Conservation (phyloP, 2,329 filamentous ascomycete species). For the Fusarium haematococcum region DNA sequence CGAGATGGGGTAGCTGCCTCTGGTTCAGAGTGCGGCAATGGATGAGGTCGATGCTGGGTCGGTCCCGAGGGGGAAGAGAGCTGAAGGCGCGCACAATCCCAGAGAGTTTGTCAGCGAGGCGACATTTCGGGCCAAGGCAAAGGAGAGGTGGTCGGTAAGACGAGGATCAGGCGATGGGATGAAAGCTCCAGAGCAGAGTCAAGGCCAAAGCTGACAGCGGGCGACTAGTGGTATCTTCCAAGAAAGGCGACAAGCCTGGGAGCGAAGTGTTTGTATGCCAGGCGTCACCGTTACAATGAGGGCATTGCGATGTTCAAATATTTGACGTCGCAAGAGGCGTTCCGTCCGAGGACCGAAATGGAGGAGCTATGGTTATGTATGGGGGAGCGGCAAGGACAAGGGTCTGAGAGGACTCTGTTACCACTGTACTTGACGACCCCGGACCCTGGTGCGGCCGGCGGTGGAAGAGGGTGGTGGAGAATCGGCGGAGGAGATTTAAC, state of each 20-base stretch:
- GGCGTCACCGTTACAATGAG: conserved; percentile 16
- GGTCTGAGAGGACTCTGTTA: conserved; percentile 23
- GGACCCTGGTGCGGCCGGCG: conserved; percentile 37
- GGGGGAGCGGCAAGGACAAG: conserved; percentile 38
- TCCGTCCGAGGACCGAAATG: conserved; percentile 30
- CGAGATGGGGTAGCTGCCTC: conserved; percentile 27
- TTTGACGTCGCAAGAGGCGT: conserved; percentile 31
- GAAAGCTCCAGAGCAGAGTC: conserved; percentile 17
- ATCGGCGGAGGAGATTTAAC: conserved; percentile 29
- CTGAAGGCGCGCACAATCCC: conserved; percentile 14
- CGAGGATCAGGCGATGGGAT: conserved; percentile 31
- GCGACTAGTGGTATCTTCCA: neutral
- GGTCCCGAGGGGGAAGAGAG: neutral
- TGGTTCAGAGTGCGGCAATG: conserved; percentile 2
- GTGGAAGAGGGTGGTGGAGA: conserved; percentile 46
- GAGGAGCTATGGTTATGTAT: conserved; percentile 46
- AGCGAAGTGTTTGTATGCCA: conserved; percentile 1
- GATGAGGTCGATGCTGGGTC: conserved; percentile 1
- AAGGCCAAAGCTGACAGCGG: neutral
- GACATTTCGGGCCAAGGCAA: conserved; percentile 34
- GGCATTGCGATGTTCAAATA: conserved; percentile 16
- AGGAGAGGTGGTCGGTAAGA: conserved; percentile 21
- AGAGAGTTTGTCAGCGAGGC: conserved; percentile 29
- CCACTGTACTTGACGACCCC: conserved; percentile 35
- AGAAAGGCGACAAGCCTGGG: neutral